These are phyloP conservation scores for Fusarium sp. DNA, from an alignment of 2,329 filamentous ascomycete genomes.

Conservation along the genomic window DNA sequence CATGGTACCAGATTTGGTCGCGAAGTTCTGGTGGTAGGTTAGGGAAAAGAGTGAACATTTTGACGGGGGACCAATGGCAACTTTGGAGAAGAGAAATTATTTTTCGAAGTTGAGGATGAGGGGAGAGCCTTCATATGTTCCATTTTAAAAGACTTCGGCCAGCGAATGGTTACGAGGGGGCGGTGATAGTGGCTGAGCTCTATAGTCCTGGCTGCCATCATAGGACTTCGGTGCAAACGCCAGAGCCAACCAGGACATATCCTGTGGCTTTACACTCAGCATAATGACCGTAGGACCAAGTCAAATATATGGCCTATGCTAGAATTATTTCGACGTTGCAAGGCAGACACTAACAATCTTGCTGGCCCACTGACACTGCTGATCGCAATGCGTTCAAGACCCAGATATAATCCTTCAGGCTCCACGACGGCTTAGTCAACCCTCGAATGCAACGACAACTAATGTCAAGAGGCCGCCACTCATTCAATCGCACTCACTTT, in stretches of 20 bases:
- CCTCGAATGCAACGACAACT: not conserved
- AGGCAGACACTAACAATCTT: not conserved
- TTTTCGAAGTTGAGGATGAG: too few relatives aligned
- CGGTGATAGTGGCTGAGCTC: not conserved
- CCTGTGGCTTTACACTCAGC: not conserved
- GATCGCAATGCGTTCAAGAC: not conserved
- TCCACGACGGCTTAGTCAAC: constrained; percentile 4
- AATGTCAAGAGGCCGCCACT: not conserved
- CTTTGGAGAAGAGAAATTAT: fast-evolving
- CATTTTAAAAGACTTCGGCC: not conserved
- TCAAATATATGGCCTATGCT: fast-evolving
- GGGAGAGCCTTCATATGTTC: not conserved
- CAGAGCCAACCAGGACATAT: not conserved
- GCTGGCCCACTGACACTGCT: not conserved
- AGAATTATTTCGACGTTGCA: too few relatives aligned
- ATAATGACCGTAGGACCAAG: not conserved
- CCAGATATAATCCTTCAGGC: not conserved
- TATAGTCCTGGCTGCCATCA: not conserved
- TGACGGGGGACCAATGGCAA: not conserved
- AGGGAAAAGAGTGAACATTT: constrained; percentile 5
- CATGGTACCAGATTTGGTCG: constrained; percentile 9
- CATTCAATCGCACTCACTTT: not conserved
- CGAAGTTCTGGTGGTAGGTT: constrained; percentile 12
- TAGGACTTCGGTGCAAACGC: not conserved
- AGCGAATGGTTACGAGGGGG: not conserved